Evolutionary conservation across 768 basidiomycete genomes (phyloP).

Genomic region (Russula sp.): DNA sequence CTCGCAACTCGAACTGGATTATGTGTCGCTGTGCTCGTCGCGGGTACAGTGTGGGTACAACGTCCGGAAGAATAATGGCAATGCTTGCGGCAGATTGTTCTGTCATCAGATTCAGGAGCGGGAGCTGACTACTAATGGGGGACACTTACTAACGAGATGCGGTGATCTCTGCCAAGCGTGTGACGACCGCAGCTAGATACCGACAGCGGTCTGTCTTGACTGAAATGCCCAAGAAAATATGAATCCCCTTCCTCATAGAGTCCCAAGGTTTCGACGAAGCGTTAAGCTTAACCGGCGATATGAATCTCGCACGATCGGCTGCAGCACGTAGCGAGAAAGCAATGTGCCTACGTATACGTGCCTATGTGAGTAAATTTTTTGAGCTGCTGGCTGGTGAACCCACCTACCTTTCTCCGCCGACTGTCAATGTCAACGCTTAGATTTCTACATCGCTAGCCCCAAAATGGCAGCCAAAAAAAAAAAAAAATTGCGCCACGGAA

Average conservation of each 20-base stretch:
- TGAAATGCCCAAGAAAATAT: neutral
- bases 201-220: too few relatives aligned
- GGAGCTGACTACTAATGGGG: too few relatives aligned
- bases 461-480: neutral
- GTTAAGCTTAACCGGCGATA: slow-evolving; percentile 1
- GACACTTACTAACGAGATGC: too few relatives aligned
- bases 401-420: neutral
- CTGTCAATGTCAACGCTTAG: neutral
- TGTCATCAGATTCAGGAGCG: too few relatives aligned
- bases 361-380: neutral
- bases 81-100: too few relatives aligned
- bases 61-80: too few relatives aligned
- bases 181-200: too few relatives aligned
- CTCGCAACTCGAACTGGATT: too few relatives aligned
- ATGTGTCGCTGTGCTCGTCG: too few relatives aligned
- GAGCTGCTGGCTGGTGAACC: neutral
- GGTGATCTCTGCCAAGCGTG: too few relatives aligned
- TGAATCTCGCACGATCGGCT: neutral
- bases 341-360: neutral
- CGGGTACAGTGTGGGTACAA: too few relatives aligned
- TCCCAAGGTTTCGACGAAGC: neutral
- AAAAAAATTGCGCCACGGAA: neutral
- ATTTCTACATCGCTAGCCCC: neutral
- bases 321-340: neutral
- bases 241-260: neutral